Conservation (phyloP, 345 rosid genomes). For the Rhodamnia rubescens region DNA sequence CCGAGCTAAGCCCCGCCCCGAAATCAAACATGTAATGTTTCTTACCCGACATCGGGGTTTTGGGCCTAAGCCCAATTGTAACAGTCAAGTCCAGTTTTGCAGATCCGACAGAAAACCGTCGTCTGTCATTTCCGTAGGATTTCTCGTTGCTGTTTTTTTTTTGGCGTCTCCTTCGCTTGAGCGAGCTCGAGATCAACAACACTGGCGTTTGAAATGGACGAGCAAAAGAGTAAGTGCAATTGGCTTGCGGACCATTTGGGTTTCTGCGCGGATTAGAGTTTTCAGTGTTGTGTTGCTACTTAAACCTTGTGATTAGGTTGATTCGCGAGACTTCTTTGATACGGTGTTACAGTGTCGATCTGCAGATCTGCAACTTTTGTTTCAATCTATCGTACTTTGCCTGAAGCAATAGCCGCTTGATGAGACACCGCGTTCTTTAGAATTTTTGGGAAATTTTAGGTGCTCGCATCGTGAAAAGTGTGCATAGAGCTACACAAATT, state of each 20-base stretch:
- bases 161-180: neutral
- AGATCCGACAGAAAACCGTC: neutral
- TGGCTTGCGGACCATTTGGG: neutral
- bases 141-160: neutral
- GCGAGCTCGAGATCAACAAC: neutral
- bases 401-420: neutral
- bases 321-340: neutral
- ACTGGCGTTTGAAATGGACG: constrained; percentile 1
- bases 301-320: neutral
- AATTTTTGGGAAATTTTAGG: neutral
- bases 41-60: neutral
- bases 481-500: neutral
- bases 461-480: neutral
- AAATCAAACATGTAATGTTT: neutral
- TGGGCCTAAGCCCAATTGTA: neutral
- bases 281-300: neutral
- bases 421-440: neutral
- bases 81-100: neutral
- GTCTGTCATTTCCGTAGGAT: neutral
- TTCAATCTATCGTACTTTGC: neutral
- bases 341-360: neutral
- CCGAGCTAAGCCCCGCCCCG: neutral
- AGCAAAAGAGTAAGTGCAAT: constrained; percentile 4
- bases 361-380: neutral
- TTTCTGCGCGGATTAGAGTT: neutral